These are phyloP conservation scores for Pneumocystis murina DNA, from an alignment of 1,139 yeast genomes.

Conservation along the genomic window DNA sequence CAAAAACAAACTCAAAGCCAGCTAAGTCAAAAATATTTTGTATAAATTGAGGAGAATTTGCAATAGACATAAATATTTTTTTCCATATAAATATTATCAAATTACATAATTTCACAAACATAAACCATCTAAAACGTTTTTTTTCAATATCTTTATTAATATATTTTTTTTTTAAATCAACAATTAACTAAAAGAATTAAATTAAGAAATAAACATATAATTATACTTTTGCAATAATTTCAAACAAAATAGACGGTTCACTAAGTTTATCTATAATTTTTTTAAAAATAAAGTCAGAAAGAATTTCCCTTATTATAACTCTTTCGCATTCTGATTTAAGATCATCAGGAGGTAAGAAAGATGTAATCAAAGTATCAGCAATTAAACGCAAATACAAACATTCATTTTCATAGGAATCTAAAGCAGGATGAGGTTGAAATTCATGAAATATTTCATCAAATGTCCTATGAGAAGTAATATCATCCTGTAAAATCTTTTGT, in stretches of 20 bases:
- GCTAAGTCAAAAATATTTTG: not conserved
- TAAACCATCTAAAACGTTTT: not conserved
- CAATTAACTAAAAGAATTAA: not conserved
- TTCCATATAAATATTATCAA: not conserved
- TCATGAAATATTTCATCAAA: slow-evolving; percentile 25
- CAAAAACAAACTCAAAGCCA: not conserved
- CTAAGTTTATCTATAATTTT: slow-evolving; percentile 30
- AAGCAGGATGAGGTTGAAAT: slow-evolving; percentile 38
- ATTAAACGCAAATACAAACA: slow-evolving; percentile 25
- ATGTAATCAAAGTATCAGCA: slow-evolving; percentile 23
- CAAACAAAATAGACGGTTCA: slow-evolving; percentile 34
- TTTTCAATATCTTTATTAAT: not conserved
- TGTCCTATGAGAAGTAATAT: slow-evolving; percentile 19
- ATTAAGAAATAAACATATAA: not conserved
- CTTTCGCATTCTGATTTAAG: slow-evolving; percentile 27
- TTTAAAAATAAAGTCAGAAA: slow-evolving; percentile 30
- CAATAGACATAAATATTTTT: not conserved
- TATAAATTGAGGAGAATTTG: not conserved
- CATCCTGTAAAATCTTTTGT: slow-evolving; percentile 12
- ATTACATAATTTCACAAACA: not conserved
- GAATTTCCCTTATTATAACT: slow-evolving; percentile 27
- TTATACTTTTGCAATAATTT: slow-evolving; percentile 24
- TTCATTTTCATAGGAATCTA: slow-evolving; percentile 19
- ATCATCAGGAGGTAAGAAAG: slow-evolving; percentile 30
- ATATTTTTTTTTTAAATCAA: not conserved